Conservation (phyloP, 2,329 filamentous ascomycete species). For the Fusarium zealandicum region DNA sequence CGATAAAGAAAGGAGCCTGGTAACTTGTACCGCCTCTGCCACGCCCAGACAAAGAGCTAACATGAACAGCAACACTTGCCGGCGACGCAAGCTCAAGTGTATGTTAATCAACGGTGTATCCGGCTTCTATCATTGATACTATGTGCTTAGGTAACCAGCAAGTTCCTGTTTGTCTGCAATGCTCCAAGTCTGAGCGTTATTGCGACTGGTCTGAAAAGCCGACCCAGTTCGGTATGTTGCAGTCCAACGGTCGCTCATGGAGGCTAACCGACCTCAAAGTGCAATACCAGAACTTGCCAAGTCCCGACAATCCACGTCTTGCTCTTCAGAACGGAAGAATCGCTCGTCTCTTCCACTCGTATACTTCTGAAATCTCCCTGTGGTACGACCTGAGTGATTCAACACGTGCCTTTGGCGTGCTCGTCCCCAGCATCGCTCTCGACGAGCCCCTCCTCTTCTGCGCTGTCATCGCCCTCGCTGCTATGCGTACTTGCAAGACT, state of each 20-base stretch:
- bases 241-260: neutral
- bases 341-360: constrained; percentile 50
- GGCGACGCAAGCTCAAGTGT: constrained; percentile 49
- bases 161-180: constrained; percentile 45
- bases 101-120: neutral
- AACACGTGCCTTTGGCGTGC: constrained; percentile 44
- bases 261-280: neutral
- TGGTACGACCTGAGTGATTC: constrained; percentile 59
- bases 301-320: constrained; percentile 35
- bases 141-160: constrained; percentile 44
- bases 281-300: constrained; percentile 13
- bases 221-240: constrained; percentile 12
- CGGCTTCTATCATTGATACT: neutral
- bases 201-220: constrained; percentile 45
- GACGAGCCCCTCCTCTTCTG: constrained; percentile 52
- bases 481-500: constrained; percentile 50
- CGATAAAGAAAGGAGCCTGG: constrained; percentile 34
- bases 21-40: neutral
- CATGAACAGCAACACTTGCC: constrained; percentile 47
- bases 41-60: too few relatives aligned
- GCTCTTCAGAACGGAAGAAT: constrained; percentile 44
- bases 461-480: constrained; percentile 54
- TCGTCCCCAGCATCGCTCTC: constrained; percentile 48
- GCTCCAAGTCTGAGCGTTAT: constrained; percentile 43
- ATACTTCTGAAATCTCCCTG: constrained; percentile 48